Percentiles rank a stretch among this genome's conserved stretches.
phyloP scores from a whole-genome alignment of 768 basidiomycete genomes.

The Mycena pura region DNA sequence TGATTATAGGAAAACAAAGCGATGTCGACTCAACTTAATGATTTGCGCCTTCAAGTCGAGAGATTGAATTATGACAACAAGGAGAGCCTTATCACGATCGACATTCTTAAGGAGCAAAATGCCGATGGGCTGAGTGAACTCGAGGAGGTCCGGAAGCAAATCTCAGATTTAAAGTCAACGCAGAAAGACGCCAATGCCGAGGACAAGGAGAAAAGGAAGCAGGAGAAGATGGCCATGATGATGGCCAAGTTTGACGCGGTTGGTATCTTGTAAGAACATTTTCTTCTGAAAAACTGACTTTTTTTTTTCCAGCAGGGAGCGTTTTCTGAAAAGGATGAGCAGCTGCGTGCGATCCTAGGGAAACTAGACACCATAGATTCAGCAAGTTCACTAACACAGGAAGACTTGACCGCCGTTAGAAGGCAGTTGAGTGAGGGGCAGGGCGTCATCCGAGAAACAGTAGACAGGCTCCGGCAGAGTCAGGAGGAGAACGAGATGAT shows the following conservation, averaged over 20 bases:
- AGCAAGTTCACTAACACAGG: constrained; percentile 66
- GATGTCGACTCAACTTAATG: constrained; percentile 93
- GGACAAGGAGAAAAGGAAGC: constrained; percentile 98
- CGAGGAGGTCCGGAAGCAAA: constrained; percentile 85
- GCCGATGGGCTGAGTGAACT: constrained; percentile 85
- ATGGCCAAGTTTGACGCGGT: constrained; percentile 99
- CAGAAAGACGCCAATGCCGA: constrained; percentile 89
- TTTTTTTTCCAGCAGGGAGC: constrained; percentile 73
- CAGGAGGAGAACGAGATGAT: constrained; percentile 94
- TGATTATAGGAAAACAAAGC: constrained; percentile 83
- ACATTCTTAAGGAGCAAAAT: constrained; percentile 95
- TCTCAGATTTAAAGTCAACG: constrained; percentile 77
- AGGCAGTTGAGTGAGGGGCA: constrained; percentile 92
- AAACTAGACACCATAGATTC: constrained; percentile 87
- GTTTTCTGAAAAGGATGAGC: constrained; percentile 95
- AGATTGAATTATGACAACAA: constrained; percentile 95
- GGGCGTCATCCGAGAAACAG: constrained; percentile 81
- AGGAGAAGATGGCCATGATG: constrained; percentile 99
- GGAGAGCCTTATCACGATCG: constrained; percentile 90
- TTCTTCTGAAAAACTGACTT: constrained; percentile 15
- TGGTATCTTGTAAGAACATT: constrained; percentile 37
- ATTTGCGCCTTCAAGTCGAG: constrained; percentile 90
- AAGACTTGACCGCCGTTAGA: constrained; percentile 83
- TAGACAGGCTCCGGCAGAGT: constrained; percentile 86
- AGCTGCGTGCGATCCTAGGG: constrained; percentile 80